These are phyloP conservation scores for Coemansia sp. DNA, from an alignment of 192 early-diverging fungal species.

Conservation along the genomic window DNA sequence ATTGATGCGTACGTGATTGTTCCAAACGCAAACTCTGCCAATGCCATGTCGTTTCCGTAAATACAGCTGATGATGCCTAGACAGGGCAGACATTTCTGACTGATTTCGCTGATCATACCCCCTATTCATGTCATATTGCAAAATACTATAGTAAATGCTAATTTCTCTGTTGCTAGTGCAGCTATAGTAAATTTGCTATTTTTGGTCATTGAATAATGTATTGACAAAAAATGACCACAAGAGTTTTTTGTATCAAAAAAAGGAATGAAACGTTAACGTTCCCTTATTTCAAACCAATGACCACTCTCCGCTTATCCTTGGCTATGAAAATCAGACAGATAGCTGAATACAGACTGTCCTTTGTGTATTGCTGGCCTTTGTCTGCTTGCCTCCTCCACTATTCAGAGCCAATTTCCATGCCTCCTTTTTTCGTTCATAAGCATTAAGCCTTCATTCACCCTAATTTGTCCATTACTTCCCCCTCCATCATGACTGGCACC, in stretches of 20 bases:
- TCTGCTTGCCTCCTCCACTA: neutral
- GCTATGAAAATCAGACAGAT: neutral
- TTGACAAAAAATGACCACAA: neutral
- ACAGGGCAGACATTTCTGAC: neutral
- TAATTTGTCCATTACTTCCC: neutral
- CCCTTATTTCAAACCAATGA: neutral
- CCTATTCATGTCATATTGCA: conserved; percentile 8
- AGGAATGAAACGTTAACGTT: neutral
- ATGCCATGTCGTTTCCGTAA: neutral
- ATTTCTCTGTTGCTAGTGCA: conserved; percentile 2
- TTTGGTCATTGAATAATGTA: neutral
- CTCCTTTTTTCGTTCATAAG: neutral
- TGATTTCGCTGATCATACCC: conserved; percentile 5
- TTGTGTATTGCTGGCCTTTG: neutral
- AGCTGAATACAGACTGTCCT: neutral
- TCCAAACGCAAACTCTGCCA: neutral
- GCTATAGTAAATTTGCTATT: conserved; percentile 8
- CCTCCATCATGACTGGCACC: neutral
- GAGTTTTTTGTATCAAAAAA: neutral
- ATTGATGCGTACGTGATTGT: neutral
- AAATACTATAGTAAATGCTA: conserved; percentile 2
- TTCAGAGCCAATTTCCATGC: conserved; percentile 3
- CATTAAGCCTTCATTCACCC: neutral
- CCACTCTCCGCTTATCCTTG: neutral
- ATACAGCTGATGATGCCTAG: neutral